Evolutionary conservation across 1,284 basidiomycete species (phyloP).

Genomic region (Apiotrichum veenhuisii): DNA sequence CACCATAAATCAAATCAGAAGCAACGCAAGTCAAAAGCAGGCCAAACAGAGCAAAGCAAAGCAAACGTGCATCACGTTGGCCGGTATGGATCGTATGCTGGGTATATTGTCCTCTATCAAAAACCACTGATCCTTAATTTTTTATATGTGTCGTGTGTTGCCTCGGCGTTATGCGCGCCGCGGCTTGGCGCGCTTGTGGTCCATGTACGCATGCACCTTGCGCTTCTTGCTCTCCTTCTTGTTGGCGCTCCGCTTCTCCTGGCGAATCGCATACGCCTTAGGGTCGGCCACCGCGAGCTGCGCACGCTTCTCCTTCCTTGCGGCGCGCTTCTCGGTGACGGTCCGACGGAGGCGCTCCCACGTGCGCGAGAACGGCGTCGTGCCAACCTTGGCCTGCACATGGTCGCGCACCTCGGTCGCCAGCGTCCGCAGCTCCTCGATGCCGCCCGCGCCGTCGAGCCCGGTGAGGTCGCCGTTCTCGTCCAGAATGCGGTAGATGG

Average conservation of each 20-base stretch:
- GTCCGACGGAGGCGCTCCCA: slow-evolving; percentile 78
- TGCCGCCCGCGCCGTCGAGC: slow-evolving; percentile 55
- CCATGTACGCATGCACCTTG: slow-evolving; percentile 54
- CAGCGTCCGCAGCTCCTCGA: slow-evolving; percentile 74
- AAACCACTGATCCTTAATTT: not conserved
- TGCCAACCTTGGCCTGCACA: slow-evolving; percentile 78
- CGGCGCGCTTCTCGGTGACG: slow-evolving; percentile 66
- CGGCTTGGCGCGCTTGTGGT: slow-evolving; percentile 7
- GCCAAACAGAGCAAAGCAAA: not conserved
- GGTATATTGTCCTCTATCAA: not conserved
- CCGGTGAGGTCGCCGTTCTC: slow-evolving; percentile 63
- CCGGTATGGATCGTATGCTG: slow-evolving; percentile 3
- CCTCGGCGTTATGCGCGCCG: not conserved
- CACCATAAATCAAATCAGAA: no score
- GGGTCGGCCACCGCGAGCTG: slow-evolving; percentile 34
- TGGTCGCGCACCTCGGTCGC: slow-evolving; percentile 83
- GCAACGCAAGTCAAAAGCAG: no score
- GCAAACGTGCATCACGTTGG: not conserved
- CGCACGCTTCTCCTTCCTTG: slow-evolving; percentile 54
- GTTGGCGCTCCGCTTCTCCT: slow-evolving; percentile 73
- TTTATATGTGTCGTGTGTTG: not conserved
- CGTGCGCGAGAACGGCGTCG: slow-evolving; percentile 68
- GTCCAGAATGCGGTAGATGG: slow-evolving; percentile 79
- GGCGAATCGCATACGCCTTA: slow-evolving; percentile 57
- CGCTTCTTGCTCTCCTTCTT: slow-evolving; percentile 78